phyloP scores from a whole-genome alignment of 192 early-diverging fungal genomes.

The Coemansia sp. region DNA sequence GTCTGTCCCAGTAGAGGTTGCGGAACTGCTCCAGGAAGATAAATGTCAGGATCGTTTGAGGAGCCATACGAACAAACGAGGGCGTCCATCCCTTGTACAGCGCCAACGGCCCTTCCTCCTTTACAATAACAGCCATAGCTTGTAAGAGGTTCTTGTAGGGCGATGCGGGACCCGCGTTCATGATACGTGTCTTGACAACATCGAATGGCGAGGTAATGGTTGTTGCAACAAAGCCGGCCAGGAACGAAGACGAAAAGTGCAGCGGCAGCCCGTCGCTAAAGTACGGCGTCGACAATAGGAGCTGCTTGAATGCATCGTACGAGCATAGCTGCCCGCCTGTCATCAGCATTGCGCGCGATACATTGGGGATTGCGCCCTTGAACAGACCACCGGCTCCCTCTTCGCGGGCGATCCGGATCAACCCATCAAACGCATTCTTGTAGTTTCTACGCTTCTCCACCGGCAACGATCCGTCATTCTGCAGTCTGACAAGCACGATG shows the following conservation, averaged over 20 bases:
- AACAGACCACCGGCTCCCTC: slow-evolving; percentile 79
- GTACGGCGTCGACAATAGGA: slow-evolving; percentile 60
- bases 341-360: slow-evolving; percentile 88
- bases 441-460: slow-evolving; percentile 67
- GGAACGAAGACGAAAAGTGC: slow-evolving; percentile 70
- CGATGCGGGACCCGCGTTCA: slow-evolving; percentile 64
- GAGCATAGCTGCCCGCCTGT: slow-evolving; percentile 68
- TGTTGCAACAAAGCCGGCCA: slow-evolving; percentile 75
- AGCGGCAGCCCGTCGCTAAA: slow-evolving; percentile 64
- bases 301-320: slow-evolving; percentile 77
- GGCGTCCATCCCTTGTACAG: slow-evolving; percentile 87
- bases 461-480: slow-evolving; percentile 74
- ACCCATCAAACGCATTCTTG: slow-evolving; percentile 70
- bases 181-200: slow-evolving; percentile 84
- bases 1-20: slow-evolving; percentile 40
- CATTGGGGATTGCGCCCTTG: slow-evolving; percentile 87
- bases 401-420: slow-evolving; percentile 71
- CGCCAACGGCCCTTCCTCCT: slow-evolving; percentile 64
- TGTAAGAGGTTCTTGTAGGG: slow-evolving; percentile 36
- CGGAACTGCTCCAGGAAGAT: slow-evolving; percentile 78
- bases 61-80: slow-evolving; percentile 75
- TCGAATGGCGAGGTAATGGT: slow-evolving; percentile 77
- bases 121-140: slow-evolving; percentile 59
- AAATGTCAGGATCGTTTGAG: slow-evolving; percentile 85
- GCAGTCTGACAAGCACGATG: slow-evolving; percentile 78